These are phyloP conservation scores for Crotalaria pallida DNA, from an alignment of 306 rosid genomes.

Conservation along the genomic window DNA sequence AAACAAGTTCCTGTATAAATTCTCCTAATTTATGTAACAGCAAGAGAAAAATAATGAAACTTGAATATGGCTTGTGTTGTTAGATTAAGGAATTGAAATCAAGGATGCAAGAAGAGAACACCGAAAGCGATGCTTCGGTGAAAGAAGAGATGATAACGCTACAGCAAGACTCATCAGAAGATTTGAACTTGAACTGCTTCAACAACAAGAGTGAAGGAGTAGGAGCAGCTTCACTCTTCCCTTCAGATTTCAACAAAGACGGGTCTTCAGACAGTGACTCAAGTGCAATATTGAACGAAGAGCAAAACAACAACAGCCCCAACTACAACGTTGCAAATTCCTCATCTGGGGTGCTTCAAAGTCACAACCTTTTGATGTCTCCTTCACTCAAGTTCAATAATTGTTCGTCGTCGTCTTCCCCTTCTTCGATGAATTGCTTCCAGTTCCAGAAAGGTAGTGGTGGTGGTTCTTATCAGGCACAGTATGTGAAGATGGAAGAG, in stretches of 20 bases:
- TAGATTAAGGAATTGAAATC: slow-evolving; percentile 81
- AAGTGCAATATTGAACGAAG: slow-evolving; percentile 84
- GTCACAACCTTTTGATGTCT: slow-evolving; percentile 36
- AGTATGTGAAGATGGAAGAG: slow-evolving; percentile 82
- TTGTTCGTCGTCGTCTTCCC: slow-evolving; percentile 34
- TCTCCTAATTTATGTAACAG: too few relatives aligned
- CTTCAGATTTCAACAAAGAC: slow-evolving; percentile 61
- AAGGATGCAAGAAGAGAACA: slow-evolving; percentile 43
- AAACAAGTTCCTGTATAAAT: too few relatives aligned
- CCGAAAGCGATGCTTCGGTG: slow-evolving; percentile 54
- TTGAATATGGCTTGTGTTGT: background rate
- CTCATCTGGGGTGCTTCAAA: slow-evolving; percentile 43
- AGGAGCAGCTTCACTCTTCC: slow-evolving; percentile 32
- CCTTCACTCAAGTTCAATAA: slow-evolving; percentile 39
- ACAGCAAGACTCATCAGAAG: background rate
- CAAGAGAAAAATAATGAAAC: too few relatives aligned
- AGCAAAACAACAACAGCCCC: slow-evolving; percentile 36
- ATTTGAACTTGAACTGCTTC: slow-evolving; percentile 38
- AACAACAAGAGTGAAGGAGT: slow-evolving; percentile 17
- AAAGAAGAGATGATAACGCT: slow-evolving; percentile 50
- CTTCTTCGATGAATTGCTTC: slow-evolving; percentile 48
- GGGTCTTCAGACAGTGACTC: slow-evolving; percentile 93
- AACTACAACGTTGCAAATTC: slow-evolving; percentile 41
- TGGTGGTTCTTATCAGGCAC: slow-evolving; percentile 50
- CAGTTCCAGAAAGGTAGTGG: slow-evolving; percentile 56